Base-by-base conservation (phyloP, 2,329 filamentous ascomycete genomes). In the Fusarium tjaetaba region DNA sequence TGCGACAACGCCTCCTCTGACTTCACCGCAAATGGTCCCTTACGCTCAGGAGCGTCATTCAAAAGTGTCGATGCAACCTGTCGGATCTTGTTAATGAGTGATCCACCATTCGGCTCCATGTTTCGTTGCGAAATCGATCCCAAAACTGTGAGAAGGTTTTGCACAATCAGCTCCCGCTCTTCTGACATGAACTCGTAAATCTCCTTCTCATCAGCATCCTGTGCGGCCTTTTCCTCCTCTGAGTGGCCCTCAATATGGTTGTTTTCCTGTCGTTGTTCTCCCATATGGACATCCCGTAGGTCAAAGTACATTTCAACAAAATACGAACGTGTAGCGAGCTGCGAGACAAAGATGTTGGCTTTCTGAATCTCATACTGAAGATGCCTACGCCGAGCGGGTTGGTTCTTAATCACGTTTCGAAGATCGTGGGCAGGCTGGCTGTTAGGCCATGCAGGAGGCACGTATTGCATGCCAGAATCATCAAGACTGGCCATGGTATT, bases 321-420 rank as follows among this genome's bases (percentile, higher is more conserved):
- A 80, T 94, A 95, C 0, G 93, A 96, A 30, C 95, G 88, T 0
- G 94, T 97, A 5, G 92, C 91, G 15, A 97, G 85, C 77, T 95
- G 92, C 11, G 92, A 96, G 5, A 92, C 90, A 79, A 96, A 94
- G 43, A 97, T 93, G 80, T 97, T 97, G 11, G 94, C 93, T 80
- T 97, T 97, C 80, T 97, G 94, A 36, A 97, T 96, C 82, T 97
- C 95, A 74, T 92, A 94, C 79, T 96, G 94, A 9, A 95, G 80
- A 62, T 87, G 85, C 3, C 89, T 86, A 5, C 89, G 86, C 6
- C 86, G 84, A 32, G 83, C 79, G 3, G 87, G 86, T 32, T 89
- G 83, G 26, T 83, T 81, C 61, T 86, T 85, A 65, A 89, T 84
- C 13, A 85, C 81, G 43, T 84, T 85, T 46, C 87, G 86, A 22